Conservation (phyloP, 1,284 basidiomycete genomes). For the Puccinia horiana region DNA sequence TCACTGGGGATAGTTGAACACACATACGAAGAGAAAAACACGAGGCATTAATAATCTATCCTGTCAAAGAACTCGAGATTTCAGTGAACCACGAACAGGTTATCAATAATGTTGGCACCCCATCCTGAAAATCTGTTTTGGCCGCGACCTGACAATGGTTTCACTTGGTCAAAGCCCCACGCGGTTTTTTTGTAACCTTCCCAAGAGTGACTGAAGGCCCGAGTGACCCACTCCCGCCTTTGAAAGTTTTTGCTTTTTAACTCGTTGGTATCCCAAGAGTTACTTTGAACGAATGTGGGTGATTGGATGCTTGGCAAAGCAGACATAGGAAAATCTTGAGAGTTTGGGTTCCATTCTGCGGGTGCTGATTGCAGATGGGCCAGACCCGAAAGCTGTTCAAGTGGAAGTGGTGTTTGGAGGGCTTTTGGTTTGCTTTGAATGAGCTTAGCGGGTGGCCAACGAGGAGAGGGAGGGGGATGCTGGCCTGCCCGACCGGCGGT, state of each 20-base stretch:
- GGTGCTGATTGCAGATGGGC: neutral
- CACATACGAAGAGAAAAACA: neutral
- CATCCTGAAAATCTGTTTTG: constrained; percentile 42
- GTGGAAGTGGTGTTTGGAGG: constrained; percentile 13
- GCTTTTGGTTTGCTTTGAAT: constrained; percentile 23
- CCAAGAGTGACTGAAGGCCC: constrained; percentile 49
- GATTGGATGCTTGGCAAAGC: constrained; percentile 36
- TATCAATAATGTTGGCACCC: constrained; percentile 43
- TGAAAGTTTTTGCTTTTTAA: constrained; percentile 14
- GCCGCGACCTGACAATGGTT: constrained; percentile 23
- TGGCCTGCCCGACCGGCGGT: constrained; percentile 30
- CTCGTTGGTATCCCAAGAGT: constrained; percentile 26
- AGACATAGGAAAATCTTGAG: neutral
- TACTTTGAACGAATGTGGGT: constrained; percentile 16
- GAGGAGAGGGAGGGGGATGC: constrained; percentile 22
- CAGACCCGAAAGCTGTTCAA: constrained; percentile 30
- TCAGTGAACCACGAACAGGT: constrained; percentile 20
- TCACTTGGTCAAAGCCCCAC: constrained; percentile 45
- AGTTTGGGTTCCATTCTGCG: constrained; percentile 1
- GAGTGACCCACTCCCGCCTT: constrained; percentile 39
- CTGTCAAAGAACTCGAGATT: neutral
- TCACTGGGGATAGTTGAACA: constrained; percentile 18
- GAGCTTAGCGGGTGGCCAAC: constrained; percentile 34
- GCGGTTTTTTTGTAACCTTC: constrained; percentile 49
- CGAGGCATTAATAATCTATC: neutral